A percentile compares a stretch with the other conserved stretches of the same genome.
Conservation (phyloP, 164 flowering plant species). For the Umbilicus rupestris region DNA sequence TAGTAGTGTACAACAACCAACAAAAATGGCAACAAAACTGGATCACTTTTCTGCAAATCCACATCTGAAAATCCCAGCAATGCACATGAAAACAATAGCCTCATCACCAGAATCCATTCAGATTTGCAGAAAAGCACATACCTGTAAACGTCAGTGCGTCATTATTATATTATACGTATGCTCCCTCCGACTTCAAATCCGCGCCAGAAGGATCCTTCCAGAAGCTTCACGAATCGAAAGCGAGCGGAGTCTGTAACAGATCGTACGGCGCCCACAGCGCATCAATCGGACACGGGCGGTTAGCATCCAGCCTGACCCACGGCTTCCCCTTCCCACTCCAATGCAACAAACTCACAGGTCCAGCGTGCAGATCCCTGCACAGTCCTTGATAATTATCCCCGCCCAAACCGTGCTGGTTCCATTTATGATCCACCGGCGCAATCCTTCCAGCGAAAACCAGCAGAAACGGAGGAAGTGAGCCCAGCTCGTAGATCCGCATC, state of each 20-base stretch:
- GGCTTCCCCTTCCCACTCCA: slow-evolving; percentile 99
- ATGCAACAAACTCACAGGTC: slow-evolving; percentile 79
- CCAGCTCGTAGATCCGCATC: slow-evolving; percentile 78
- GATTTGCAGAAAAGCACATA: slow-evolving; percentile 1
- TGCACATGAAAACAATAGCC: background rate
- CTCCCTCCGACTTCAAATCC: too few species aligned
- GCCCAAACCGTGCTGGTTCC: slow-evolving; percentile 93
- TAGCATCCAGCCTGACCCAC: slow-evolving; percentile 72
- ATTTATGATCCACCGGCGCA: slow-evolving; percentile 68
- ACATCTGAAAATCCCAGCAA: background rate
- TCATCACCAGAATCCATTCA: background rate
- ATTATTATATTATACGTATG: too few species aligned
- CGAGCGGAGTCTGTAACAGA: slow-evolving; percentile 45
- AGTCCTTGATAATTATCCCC: slow-evolving; percentile 79
- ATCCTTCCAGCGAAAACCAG: slow-evolving; percentile 75
- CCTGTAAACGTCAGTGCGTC: background rate
- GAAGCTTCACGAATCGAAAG: slow-evolving; percentile 35
- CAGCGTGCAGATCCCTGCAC: slow-evolving; percentile 76
- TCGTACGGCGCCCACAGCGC: slow-evolving; percentile 87
- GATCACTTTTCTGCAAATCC: background rate
- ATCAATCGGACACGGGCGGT: slow-evolving; percentile 71
- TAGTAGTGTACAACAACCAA: background rate
- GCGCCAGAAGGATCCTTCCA: too few species aligned
- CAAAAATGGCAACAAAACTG: background rate
- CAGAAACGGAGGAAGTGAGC: slow-evolving; percentile 76